Evolutionary conservation across 192 early-diverging fungal genomes (phyloP).

Genomic region (Coemansia nantahalensis): DNA sequence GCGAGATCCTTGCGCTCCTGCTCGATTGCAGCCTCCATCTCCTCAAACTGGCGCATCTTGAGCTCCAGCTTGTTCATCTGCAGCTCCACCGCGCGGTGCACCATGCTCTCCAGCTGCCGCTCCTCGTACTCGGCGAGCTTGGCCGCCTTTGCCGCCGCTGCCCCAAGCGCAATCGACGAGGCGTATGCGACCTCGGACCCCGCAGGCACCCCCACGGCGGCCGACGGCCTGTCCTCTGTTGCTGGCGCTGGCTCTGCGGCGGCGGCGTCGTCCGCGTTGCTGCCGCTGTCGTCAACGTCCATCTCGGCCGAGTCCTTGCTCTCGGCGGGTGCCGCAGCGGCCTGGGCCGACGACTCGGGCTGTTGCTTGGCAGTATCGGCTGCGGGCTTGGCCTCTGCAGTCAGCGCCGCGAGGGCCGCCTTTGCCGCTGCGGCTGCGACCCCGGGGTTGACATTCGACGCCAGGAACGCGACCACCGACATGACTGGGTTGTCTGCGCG

Average conservation of each 20-base stretch:
- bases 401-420: constrained; percentile 73
- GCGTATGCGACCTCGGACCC: constrained; percentile 69
- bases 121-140: constrained; percentile 81
- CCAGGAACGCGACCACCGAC: constrained; percentile 86
- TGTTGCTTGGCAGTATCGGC: not conserved
- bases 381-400: constrained; percentile 5
- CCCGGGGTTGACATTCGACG: constrained; percentile 80
- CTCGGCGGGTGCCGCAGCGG: not conserved
- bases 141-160: constrained; percentile 89
- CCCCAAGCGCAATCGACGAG: constrained; percentile 82
- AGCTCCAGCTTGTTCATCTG: constrained; percentile 88
- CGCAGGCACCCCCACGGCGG: constrained; percentile 11
- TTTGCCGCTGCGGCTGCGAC: constrained; percentile 86
- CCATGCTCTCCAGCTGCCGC: constrained; percentile 76
- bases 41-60: constrained; percentile 92
- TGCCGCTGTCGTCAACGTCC: constrained; percentile 15
- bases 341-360: constrained; percentile 1
- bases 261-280: constrained; percentile 10
- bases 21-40: constrained; percentile 85
- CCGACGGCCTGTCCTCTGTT: not conserved
- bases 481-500: constrained; percentile 88
- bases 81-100: constrained; percentile 77
- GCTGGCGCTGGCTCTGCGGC: too few relatives aligned
- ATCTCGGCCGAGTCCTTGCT: constrained; percentile 2
- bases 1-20: constrained; percentile 82